Evolutionary conservation across 2,329 filamentous ascomycete species (phyloP).

Genomic region (Alternaria ethzedia): DNA sequence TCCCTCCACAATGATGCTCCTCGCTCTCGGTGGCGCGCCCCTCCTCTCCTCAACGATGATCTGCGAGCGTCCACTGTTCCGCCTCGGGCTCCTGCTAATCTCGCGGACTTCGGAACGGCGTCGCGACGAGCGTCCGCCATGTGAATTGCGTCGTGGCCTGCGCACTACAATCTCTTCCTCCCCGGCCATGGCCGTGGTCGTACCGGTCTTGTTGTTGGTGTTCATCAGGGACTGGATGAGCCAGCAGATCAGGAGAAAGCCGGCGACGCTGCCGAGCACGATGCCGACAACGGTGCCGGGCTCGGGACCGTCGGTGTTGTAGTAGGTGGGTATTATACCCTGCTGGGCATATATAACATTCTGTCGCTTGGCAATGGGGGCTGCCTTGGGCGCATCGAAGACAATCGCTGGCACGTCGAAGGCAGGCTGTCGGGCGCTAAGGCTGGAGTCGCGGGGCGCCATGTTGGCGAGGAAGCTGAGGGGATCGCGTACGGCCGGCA

Average conservation of each 20-base stretch:
- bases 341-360: constrained; percentile 23
- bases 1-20: constrained; percentile 55
- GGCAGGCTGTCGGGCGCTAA: constrained; percentile 25
- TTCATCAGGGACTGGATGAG: constrained; percentile 54
- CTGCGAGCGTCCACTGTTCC: constrained; percentile 38
- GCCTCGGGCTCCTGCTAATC: constrained; percentile 46
- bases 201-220: constrained; percentile 34
- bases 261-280: constrained; percentile 60
- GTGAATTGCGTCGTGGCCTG: constrained; percentile 35
- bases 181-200: constrained; percentile 50
- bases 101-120: constrained; percentile 46
- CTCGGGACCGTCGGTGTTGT: constrained; percentile 60
- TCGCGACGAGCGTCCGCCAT: constrained; percentile 40
- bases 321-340: constrained; percentile 66
- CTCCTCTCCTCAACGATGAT: constrained; percentile 50
- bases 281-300: constrained; percentile 68
- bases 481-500: constrained; percentile 36
- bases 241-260: constrained; percentile 61
- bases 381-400: constrained; percentile 19
- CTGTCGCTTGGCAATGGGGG: constrained; percentile 26
- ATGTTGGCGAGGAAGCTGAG: constrained; percentile 30
- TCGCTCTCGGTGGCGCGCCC: constrained; percentile 34
- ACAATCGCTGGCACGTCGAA: constrained; percentile 18
- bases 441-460: constrained; percentile 26
- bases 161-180: constrained; percentile 65